Evolutionary conservation across 2,329 filamentous ascomycete species (phyloP).

Genomic region (Nemania sp.): DNA sequence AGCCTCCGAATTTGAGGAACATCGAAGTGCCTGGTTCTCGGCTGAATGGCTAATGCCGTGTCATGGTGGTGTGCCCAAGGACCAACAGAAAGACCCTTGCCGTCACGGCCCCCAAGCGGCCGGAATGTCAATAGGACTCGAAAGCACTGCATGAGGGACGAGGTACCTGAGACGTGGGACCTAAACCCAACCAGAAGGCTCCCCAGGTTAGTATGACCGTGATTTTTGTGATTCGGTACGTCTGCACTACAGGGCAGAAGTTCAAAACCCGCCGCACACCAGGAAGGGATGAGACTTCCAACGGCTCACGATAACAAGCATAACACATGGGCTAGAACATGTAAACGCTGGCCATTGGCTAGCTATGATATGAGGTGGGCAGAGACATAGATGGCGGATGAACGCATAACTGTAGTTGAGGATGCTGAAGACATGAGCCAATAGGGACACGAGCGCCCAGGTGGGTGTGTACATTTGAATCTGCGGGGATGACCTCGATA

Average conservation of each 20-base stretch:
- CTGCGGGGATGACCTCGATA: slow-evolving; percentile 38
- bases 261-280: slow-evolving; percentile 20
- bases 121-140: slow-evolving; percentile 34
- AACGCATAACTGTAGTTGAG: slow-evolving; percentile 57
- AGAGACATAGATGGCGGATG: slow-evolving; percentile 52
- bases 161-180: slow-evolving; percentile 16
- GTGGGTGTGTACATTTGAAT: slow-evolving; percentile 41
- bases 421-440: slow-evolving; percentile 44
- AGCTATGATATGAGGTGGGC: slow-evolving; percentile 49
- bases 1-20: slow-evolving; percentile 43
- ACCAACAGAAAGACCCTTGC: slow-evolving; percentile 42
- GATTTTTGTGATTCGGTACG: slow-evolving; percentile 16
- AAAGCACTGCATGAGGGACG: slow-evolving; percentile 25
- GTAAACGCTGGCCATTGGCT: slow-evolving; percentile 46
- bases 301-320: slow-evolving; percentile 40
- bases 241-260: slow-evolving; percentile 15
- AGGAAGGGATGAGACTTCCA: slow-evolving; percentile 21
- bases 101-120: slow-evolving; percentile 37
- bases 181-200: slow-evolving; percentile 14
- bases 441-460: slow-evolving; percentile 40
- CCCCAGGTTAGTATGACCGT: slow-evolving; percentile 11
- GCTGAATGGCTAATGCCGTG: slow-evolving; percentile 56
- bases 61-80: slow-evolving; percentile 42
- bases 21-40: slow-evolving; percentile 47
- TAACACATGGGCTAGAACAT: slow-evolving; percentile 48